Conservation (phyloP, 345 rosid species). For the Salix caprea region DNA sequence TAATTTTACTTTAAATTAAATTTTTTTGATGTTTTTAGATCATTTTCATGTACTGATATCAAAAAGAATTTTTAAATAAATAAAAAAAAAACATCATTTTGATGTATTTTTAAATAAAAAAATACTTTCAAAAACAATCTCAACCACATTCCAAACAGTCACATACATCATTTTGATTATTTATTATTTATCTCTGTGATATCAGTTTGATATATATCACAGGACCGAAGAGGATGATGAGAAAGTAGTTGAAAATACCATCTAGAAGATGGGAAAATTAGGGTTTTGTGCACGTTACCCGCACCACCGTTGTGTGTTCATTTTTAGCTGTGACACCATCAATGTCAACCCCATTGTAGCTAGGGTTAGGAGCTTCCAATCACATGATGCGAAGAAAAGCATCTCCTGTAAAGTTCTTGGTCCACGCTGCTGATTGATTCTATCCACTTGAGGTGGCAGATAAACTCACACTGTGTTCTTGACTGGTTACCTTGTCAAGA, state of each 20-base stretch:
- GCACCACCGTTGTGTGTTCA: not conserved
- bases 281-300: not conserved
- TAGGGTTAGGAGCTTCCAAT: not conserved
- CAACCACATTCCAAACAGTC: fast-evolving
- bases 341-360: not conserved
- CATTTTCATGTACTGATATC: no score
- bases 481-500: not conserved
- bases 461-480: not conserved
- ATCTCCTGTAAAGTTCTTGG: not conserved
- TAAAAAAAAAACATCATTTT: no score
- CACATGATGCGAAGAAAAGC: not conserved
- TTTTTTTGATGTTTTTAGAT: no score
- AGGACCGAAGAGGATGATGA: not conserved
- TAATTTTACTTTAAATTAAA: no score
- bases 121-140: no score
- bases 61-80: no score
- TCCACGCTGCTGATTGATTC: not conserved
- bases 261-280: not conserved
- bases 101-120: fast-evolving
- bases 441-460: not conserved
- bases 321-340: not conserved
- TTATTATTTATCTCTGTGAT: not conserved
- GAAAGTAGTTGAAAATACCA: not conserved
- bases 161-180: no score
- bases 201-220: not conserved